Evolutionary conservation across 345 rosid genomes (phyloP).

Genomic region (Fremontodendron californicum): DNA sequence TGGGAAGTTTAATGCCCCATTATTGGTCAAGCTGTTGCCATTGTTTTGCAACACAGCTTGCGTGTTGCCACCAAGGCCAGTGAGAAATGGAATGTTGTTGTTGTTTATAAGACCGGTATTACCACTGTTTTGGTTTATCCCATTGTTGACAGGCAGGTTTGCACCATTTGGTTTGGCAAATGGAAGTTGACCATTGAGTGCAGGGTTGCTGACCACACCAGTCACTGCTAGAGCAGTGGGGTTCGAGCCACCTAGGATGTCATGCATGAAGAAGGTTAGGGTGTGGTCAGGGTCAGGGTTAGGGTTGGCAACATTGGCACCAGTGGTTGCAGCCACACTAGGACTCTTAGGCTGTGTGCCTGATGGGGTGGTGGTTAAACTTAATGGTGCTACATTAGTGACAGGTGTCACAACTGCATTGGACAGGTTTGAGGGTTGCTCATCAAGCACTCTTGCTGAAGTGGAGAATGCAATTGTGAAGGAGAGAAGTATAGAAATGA

Average conservation of each 20-base stretch:
- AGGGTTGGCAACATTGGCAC: constrained; percentile 12
- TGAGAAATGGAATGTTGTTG: constrained; percentile 79
- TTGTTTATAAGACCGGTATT: constrained; percentile 66
- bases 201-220: constrained; percentile 5
- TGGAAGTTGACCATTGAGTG: constrained; percentile 58
- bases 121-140: constrained; percentile 55
- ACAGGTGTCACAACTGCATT: neutral
- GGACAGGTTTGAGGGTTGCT: neutral
- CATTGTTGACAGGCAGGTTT: constrained; percentile 60
- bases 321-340: constrained; percentile 15
- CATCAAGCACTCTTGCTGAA: constrained; percentile 15
- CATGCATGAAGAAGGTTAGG: constrained; percentile 72
- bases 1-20: constrained; percentile 29
- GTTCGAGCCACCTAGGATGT: constrained; percentile 71
- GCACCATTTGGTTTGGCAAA: constrained; percentile 87
- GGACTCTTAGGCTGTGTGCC: constrained; percentile 1
- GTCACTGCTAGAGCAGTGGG: constrained; percentile 62
- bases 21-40: constrained; percentile 40
- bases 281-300: constrained; percentile 28
- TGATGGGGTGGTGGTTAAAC: neutral
- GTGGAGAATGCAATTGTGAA: constrained; percentile 15
- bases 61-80: constrained; percentile 56
- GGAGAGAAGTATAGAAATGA: constrained; percentile 8
- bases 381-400: neutral
- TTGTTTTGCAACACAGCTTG: constrained; percentile 43